These are phyloP conservation scores for Echria macrotheca DNA, from an alignment of 495 filamentous ascomycete genomes.

Conservation along the genomic window DNA sequence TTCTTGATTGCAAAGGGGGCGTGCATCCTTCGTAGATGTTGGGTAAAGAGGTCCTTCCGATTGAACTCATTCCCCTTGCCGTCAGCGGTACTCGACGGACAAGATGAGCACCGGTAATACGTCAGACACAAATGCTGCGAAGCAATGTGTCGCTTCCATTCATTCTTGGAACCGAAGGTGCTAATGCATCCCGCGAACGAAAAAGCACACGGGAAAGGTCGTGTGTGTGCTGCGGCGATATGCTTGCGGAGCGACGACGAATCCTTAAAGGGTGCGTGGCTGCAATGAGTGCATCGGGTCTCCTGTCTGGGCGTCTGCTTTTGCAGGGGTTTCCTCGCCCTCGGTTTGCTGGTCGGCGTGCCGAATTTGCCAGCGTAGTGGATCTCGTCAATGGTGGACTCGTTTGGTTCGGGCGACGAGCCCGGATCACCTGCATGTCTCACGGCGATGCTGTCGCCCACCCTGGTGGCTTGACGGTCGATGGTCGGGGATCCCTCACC, in stretches of 20 bases:
- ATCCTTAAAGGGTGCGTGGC: slow-evolving; percentile 54
- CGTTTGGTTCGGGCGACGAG: slow-evolving; percentile 36
- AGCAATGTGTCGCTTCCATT: slow-evolving; percentile 85
- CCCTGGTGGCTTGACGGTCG: slow-evolving; percentile 20
- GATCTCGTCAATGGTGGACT: slow-evolving; percentile 33
- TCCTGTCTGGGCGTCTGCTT: slow-evolving; percentile 50
- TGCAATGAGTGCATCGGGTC: slow-evolving; percentile 49
- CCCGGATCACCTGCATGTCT: slow-evolving; percentile 36
- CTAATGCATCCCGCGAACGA: slow-evolving; percentile 75
- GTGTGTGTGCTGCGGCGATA: slow-evolving; percentile 54
- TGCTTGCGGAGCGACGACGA: slow-evolving; percentile 54
- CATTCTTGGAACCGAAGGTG: slow-evolving; percentile 89
- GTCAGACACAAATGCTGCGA: slow-evolving; percentile 83
- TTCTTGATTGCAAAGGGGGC: slow-evolving; percentile 48
- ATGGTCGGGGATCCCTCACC: slow-evolving; percentile 31
- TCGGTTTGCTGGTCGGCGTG: slow-evolving; percentile 40
- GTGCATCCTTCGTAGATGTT: slow-evolving; percentile 94
- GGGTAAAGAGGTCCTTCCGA: slow-evolving; percentile 92
- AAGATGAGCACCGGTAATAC: slow-evolving; percentile 77
- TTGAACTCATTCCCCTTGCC: slow-evolving; percentile 63
- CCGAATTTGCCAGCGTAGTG: slow-evolving; percentile 34
- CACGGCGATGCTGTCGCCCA: slow-evolving; percentile 31
- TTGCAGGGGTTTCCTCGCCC: slow-evolving; percentile 43
- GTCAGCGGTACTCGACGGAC: slow-evolving; percentile 55
- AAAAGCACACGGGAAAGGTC: slow-evolving; percentile 82